Evolutionary conservation across 768 basidiomycete genomes (phyloP).

Genomic region (Solioccasus polychromus): DNA sequence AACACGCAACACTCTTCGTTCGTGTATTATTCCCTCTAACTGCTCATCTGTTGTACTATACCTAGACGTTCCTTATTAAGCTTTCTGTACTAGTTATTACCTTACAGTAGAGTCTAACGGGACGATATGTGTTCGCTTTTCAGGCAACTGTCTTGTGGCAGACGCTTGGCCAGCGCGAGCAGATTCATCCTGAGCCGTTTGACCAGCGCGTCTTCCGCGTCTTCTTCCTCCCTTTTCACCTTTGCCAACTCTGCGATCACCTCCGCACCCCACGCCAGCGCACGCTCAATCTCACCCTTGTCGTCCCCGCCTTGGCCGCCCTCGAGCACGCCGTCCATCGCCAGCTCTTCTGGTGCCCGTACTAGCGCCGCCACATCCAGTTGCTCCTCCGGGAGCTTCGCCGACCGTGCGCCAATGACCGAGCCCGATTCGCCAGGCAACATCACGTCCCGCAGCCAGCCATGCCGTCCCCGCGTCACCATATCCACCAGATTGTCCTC

Average conservation of each 20-base stretch:
- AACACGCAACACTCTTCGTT: neutral
- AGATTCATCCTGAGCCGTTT: conserved; percentile 68
- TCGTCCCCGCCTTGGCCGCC: conserved; percentile 21
- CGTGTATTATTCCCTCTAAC: conserved; percentile 1
- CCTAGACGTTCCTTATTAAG: conserved; percentile 4
- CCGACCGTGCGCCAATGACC: conserved; percentile 2
- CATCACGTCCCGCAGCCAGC: conserved; percentile 31
- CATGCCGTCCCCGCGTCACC: conserved; percentile 41
- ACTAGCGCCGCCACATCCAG: conserved; percentile 46
- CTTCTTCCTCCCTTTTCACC: conserved; percentile 13
- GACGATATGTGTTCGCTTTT: conserved; percentile 59
- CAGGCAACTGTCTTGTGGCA: conserved; percentile 67
- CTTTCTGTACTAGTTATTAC: conserved; percentile 16
- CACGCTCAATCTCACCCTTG: conserved; percentile 31
- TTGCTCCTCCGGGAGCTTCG: conserved; percentile 17
- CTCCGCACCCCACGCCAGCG: conserved; percentile 56
- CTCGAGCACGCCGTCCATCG: conserved; percentile 28
- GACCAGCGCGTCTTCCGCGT: conserved; percentile 47
- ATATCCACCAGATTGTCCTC: conserved; percentile 39
- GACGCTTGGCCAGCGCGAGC: conserved; percentile 73
- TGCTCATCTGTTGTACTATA: conserved; percentile 9
- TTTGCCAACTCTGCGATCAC: conserved; percentile 43
- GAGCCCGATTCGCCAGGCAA: neutral
- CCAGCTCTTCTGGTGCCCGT: conserved; percentile 39
- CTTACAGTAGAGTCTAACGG: conserved; percentile 12